Percentiles rank a stretch among this genome's conserved stretches.
phyloP scores from a whole-genome alignment of 495 filamentous ascomycete species.

The Penicillium mononematosum region DNA sequence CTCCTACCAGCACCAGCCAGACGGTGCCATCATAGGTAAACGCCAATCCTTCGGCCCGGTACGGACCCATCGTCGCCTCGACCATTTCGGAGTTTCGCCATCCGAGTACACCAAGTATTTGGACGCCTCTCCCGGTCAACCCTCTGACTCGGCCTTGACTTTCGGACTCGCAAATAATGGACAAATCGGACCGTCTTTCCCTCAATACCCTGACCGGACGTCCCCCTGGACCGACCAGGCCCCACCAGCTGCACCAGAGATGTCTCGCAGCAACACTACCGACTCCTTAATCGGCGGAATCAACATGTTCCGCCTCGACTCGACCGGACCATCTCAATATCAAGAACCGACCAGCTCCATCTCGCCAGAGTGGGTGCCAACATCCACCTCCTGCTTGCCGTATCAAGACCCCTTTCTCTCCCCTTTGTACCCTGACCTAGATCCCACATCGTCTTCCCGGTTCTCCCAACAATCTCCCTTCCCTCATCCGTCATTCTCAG shows the following conservation, averaged over 20 bases:
- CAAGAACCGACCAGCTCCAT: conserved; percentile 34
- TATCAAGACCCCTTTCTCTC: conserved; percentile 33
- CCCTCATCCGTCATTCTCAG: conserved; percentile 33
- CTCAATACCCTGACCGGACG: conserved; percentile 22
- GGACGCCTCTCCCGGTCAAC: conserved; percentile 29
- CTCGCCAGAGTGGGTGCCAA: conserved; percentile 37
- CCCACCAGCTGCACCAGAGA: conserved; percentile 32
- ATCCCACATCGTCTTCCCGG: conserved; percentile 17
- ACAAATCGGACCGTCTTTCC: conserved; percentile 26
- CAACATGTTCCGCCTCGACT: conserved; percentile 46
- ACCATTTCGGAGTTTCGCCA: conserved; percentile 45
- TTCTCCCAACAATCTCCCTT: conserved; percentile 24
- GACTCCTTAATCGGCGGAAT: conserved; percentile 47
- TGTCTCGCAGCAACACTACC: conserved; percentile 48
- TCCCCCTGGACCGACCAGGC: conserved; percentile 24
- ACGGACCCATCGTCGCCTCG: conserved; percentile 30
- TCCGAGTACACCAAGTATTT: conserved; percentile 44
- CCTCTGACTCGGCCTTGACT: conserved; percentile 30
- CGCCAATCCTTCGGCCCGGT: conserved; percentile 38
- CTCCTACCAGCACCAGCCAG: conserved; percentile 35
- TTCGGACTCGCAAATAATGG: conserved; percentile 32
- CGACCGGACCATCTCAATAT: conserved; percentile 32
- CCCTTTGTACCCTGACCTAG: conserved; percentile 32
- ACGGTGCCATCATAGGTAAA: conserved; percentile 26
- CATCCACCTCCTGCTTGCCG: conserved; percentile 28